Evolutionary conservation across 768 basidiomycete species (phyloP).

Genomic region (Hemileccinum rubropunctum): DNA sequence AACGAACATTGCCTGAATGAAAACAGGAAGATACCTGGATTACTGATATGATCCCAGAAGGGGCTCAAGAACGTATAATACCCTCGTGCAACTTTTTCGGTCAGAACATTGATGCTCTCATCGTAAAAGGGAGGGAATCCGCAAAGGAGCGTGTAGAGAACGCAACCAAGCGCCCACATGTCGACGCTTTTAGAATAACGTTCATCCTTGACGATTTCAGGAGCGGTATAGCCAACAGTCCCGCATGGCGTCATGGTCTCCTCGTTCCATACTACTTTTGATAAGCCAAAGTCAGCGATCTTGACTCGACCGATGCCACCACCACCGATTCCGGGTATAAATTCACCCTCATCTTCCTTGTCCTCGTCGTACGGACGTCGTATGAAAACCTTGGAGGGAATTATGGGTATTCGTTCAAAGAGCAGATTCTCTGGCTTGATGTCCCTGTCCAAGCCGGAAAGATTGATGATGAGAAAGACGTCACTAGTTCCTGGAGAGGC

Average conservation of each 20-base stretch:
- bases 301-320: conserved; percentile 98
- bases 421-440: conserved; percentile 99
- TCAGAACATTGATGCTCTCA: conserved; percentile 96
- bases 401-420: conserved; percentile 88
- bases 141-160: conserved; percentile 96
- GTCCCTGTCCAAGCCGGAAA: conserved; percentile 44
- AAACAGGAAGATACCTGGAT: conserved; percentile 51
- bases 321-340: conserved; percentile 86
- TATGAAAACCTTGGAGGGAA: conserved; percentile 74
- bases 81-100: conserved; percentile 96
- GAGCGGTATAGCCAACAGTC: conserved; percentile 99
- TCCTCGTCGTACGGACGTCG: conserved; percentile 94
- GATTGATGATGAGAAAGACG: background rate
- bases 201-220: conserved; percentile 99
- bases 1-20: background rate
- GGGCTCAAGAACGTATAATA: conserved; percentile 98
- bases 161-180: conserved; percentile 99
- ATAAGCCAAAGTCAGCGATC: conserved; percentile 97
- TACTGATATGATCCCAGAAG: conserved; percentile 98
- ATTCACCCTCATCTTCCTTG: conserved; percentile 98
- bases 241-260: conserved; percentile 99
- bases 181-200: conserved; percentile 95
- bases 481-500: conserved; percentile 2
- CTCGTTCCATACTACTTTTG: conserved; percentile 98
- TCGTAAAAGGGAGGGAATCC: conserved; percentile 99